Evolutionary conservation across 2,329 filamentous ascomycete species (phyloP).

Genomic region (Ophiocordyceps robertsii): DNA sequence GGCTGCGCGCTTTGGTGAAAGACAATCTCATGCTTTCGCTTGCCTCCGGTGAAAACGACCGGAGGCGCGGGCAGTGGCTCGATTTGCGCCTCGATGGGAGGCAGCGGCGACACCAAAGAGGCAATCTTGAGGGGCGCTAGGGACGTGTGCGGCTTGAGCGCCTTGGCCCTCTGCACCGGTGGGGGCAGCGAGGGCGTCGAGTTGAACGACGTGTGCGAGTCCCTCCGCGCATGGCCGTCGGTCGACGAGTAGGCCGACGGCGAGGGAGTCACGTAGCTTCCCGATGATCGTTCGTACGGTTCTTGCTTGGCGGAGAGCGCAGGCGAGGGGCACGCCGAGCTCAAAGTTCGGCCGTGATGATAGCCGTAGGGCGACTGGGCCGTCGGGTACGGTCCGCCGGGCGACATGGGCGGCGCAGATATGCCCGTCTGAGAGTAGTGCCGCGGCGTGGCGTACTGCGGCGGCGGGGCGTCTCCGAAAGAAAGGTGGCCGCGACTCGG

Average conservation of each 20-base stretch:
- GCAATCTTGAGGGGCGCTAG: conserved; percentile 24
- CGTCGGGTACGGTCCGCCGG: conserved; percentile 18
- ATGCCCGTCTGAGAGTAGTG: conserved; percentile 25
- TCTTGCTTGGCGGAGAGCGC: conserved; percentile 17
- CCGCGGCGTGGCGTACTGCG: conserved; percentile 20
- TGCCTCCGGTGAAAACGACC: conserved; percentile 15
- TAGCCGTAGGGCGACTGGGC: conserved; percentile 24
- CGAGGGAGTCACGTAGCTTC: conserved; percentile 24
- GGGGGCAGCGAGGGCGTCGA: conserved; percentile 14
- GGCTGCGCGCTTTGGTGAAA: conserved; percentile 17
- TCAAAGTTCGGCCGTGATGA: conserved; percentile 11
- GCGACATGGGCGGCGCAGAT: conserved; percentile 19
- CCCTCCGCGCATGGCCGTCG: conserved; percentile 15
- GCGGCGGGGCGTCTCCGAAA: conserved; percentile 18
- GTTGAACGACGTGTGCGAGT: conserved; percentile 16
- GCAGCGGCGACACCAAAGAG: conserved; percentile 18
- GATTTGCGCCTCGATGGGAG: conserved; percentile 20
- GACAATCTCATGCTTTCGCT: conserved; percentile 23
- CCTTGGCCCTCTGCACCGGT: conserved; percentile 7
- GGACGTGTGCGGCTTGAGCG: conserved; percentile 9
- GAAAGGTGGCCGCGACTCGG: conserved; percentile 16
- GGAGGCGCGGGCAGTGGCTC: conserved; percentile 14
- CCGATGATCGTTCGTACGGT: conserved; percentile 22
- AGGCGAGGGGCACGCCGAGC: conserved; percentile 17
- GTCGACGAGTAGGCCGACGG: conserved; percentile 17